Conservation (phyloP, 441 rosid genomes). For the Lepidium campestre region DNA sequence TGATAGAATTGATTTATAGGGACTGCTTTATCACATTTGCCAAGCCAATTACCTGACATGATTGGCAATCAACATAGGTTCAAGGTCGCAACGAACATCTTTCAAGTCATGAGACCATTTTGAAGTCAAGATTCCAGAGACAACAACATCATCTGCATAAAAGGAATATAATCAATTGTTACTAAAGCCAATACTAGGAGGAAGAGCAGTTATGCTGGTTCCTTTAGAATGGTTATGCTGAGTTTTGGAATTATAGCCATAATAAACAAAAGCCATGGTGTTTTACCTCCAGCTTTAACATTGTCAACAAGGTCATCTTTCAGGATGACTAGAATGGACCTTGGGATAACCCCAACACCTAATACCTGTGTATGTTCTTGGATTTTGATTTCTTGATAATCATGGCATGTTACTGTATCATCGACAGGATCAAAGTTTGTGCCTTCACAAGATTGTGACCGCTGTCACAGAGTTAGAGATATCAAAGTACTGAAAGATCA, state of each 20-base stretch:
- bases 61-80: slow-evolving; percentile 79
- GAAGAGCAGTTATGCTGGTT: not conserved
- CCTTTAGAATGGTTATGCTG: not conserved
- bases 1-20: not conserved
- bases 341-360: slow-evolving; percentile 97
- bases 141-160: slow-evolving; percentile 75
- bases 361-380: slow-evolving; percentile 92
- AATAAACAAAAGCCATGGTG: not conserved
- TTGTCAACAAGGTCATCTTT: slow-evolving; percentile 95
- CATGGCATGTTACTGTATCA: slow-evolving; percentile 68
- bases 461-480: slow-evolving; percentile 38
- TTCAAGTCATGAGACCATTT: slow-evolving; percentile 93
- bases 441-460: slow-evolving; percentile 72
- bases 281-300: slow-evolving; percentile 93
- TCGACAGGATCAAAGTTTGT: slow-evolving; percentile 61
- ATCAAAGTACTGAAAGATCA: not conserved
- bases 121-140: slow-evolving; percentile 83
- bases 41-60: slow-evolving; percentile 59
- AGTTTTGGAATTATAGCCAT: not conserved
- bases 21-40: not conserved
- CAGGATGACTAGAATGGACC: slow-evolving; percentile 71
- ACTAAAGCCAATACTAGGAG: not conserved
- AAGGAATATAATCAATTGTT: slow-evolving; percentile 3
- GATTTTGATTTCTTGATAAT: slow-evolving; percentile 93
- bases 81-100: slow-evolving; percentile 96